A percentile compares a stretch with the other conserved stretches of the same genome.
Conservation (phyloP, 257 asterid genomes). For the Solanum dulcamara region DNA sequence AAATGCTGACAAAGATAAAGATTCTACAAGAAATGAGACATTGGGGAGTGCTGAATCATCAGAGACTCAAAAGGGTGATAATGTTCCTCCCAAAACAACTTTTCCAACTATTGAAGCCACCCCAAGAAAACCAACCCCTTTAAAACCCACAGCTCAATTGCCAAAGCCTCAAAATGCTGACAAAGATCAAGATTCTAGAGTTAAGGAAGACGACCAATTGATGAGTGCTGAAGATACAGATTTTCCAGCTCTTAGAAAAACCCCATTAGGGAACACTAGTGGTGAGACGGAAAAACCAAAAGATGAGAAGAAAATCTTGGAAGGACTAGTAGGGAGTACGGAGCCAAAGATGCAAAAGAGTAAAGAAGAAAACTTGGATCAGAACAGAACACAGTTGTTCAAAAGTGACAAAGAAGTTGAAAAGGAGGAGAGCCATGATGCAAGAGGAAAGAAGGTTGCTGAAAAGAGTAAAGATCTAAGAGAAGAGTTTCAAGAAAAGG, state of each 20-base stretch:
- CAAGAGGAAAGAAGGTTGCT: background rate
- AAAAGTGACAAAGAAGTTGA: background rate
- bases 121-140: background rate
- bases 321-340: background rate
- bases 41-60: background rate
- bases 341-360: background rate
- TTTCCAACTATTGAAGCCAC: background rate
- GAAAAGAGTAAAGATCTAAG: background rate
- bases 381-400: background rate
- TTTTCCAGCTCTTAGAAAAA: background rate
- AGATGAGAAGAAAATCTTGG: background rate
- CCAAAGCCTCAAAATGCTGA: background rate
- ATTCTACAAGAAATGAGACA: background rate
- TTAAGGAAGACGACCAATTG: background rate
- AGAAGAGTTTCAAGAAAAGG: background rate
- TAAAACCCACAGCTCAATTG: background rate
- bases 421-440: background rate
- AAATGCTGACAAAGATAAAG: background rate
- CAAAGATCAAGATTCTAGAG: background rate
- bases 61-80: background rate
- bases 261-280: background rate
- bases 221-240: background rate
- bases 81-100: conserved; percentile 11
- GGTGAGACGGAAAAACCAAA: background rate
- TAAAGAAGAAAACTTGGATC: background rate